These are phyloP conservation scores for Colletotrichum australisinense DNA, from an alignment of 2,329 filamentous ascomycete genomes.

Conservation along the genomic window DNA sequence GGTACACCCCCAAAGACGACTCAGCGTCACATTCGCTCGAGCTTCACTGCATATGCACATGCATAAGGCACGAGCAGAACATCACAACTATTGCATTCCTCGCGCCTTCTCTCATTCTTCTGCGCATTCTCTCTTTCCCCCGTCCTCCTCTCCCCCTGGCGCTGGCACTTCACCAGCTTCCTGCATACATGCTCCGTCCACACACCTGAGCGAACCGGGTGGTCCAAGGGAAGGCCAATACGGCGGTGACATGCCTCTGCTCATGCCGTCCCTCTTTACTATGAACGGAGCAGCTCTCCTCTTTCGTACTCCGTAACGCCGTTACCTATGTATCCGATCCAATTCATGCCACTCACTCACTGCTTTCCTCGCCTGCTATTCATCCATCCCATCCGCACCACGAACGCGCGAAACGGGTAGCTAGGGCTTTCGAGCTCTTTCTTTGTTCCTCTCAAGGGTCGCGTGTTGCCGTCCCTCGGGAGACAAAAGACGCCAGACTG, in stretches of 20 bases:
- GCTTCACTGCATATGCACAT: constrained; percentile 29
- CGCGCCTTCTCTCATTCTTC: constrained; percentile 29
- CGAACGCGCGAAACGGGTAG: background rate
- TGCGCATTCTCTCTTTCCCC: constrained; percentile 24
- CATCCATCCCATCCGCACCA: constrained; percentile 8
- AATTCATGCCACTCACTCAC: background rate
- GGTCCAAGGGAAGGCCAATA: background rate
- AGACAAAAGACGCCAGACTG: constrained; percentile 29
- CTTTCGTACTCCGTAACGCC: background rate
- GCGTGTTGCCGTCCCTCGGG: constrained; percentile 22
- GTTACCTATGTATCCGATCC: background rate
- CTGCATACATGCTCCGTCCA: background rate
- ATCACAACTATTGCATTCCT: constrained; percentile 23
- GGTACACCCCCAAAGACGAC: background rate
- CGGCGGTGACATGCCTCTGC: background rate
- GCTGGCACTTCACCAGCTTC: background rate
- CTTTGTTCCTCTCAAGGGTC: constrained; percentile 22
- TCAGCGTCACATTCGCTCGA: constrained; percentile 16
- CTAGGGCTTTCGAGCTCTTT: background rate
- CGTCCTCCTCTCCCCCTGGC: background rate
- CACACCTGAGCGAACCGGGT: background rate
- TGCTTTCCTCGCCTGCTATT: constrained; percentile 10
- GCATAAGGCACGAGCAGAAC: constrained; percentile 19
- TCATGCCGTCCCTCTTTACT: background rate
- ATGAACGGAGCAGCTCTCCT: background rate